These are phyloP conservation scores for Diplotaxis tenuifolia DNA, from an alignment of 345 rosid genomes.

Conservation along the genomic window DNA sequence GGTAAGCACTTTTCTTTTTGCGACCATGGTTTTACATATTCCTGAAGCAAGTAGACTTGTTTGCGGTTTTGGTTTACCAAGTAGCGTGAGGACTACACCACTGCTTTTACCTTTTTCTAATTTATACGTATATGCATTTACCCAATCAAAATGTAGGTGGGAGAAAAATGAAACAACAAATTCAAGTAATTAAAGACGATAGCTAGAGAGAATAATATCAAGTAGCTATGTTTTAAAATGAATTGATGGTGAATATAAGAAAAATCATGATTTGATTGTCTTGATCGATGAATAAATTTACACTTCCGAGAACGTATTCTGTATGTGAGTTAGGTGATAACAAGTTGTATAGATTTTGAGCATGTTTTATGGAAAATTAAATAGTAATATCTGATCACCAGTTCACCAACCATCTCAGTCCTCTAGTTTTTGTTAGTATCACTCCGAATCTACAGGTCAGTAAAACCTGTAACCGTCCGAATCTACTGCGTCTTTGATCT, in stretches of 20 bases:
- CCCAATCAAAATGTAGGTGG: not conserved
- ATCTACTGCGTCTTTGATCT: no score
- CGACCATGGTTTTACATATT: conserved; percentile 30
- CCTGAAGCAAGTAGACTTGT: conserved; percentile 13
- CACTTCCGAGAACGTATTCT: not conserved
- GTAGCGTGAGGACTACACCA: conserved; percentile 5
- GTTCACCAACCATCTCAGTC: not conserved
- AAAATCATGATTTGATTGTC: not conserved
- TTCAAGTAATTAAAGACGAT: not conserved
- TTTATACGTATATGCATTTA: not conserved
- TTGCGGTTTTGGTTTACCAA: conserved; percentile 9
- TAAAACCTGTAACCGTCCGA: not conserved
- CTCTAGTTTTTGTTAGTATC: not conserved
- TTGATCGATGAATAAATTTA: not conserved
- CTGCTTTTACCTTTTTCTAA: conserved; percentile 11
- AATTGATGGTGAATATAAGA: not conserved
- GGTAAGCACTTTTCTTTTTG: not conserved
- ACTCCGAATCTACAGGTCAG: not conserved
- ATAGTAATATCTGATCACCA: not conserved
- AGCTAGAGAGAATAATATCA: not conserved
- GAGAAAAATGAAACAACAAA: not conserved
- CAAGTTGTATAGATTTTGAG: not conserved
- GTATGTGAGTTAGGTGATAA: not conserved
- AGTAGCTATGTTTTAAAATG: not conserved
- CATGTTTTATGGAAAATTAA: not conserved